Evolutionary conservation across 2,329 filamentous ascomycete genomes (phyloP).

Genomic region (Dryadomyces quercivorus): DNA sequence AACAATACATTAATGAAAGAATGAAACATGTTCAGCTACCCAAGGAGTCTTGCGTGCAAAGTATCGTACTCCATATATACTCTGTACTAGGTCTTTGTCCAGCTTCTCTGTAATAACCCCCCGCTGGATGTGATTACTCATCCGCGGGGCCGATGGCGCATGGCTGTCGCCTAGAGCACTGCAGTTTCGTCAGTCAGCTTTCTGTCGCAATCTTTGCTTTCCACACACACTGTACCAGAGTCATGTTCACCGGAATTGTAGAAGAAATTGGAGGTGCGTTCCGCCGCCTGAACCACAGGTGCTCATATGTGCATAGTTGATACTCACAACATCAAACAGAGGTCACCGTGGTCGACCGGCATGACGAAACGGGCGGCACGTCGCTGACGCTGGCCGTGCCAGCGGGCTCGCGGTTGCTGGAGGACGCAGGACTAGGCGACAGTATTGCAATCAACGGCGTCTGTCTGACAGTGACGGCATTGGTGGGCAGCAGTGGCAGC

Average conservation of each 20-base stretch:
- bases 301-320: slow-evolving; percentile 8
- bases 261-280: slow-evolving; percentile 81
- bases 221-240: too few species aligned
- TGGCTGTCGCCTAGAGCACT: too few species aligned
- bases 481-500: slow-evolving; percentile 17
- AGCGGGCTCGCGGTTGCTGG: slow-evolving; percentile 58
- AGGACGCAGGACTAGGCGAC: slow-evolving; percentile 77
- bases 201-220: too few species aligned
- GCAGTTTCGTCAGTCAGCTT: too few species aligned
- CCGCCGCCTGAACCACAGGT: background rate
- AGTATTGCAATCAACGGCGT: slow-evolving; percentile 93
- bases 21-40: too few species aligned
- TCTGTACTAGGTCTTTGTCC: too few species aligned
- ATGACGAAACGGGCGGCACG: slow-evolving; percentile 77
- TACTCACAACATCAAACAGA: slow-evolving; percentile 37
- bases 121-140: too few species aligned
- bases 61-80: too few species aligned
- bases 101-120: too few species aligned
- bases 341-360: slow-evolving; percentile 67
- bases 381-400: slow-evolving; percentile 73
- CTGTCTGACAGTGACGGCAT: slow-evolving; percentile 73
- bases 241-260: slow-evolving; percentile 93
- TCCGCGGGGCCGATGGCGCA: too few species aligned
- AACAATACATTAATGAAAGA: too few species aligned
- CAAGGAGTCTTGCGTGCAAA: too few species aligned